Evolutionary conservation across 257 asterid species (phyloP), one percentile per base, ranked within the genome.

Genomic region (Gynochthodes officinalis): DNA sequence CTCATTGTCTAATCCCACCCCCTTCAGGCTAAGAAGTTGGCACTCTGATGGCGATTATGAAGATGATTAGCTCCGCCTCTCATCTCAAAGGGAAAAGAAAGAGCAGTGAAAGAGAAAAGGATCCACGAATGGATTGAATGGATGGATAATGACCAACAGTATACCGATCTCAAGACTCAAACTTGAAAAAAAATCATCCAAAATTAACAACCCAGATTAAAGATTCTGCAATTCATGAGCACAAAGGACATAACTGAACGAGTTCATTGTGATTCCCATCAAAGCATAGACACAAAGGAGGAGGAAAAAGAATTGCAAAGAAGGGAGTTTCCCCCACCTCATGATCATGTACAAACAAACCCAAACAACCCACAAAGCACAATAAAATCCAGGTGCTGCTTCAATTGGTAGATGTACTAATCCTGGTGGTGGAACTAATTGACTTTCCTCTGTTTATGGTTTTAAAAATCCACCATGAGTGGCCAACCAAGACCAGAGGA

Each of bases 311-410:
- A 59, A 19, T 28, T 5, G 27, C 7, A 64, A 73, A 19, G 53
- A 9, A 32, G 73, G 60, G 57, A 10, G 18, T 43, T 42, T 35
- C 35, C 62, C 81, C 48, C 76, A 78, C 82, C 82, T 78, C 82
- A 78, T 78, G 73, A 69, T 78, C 79, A 69, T 75, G 42, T 40
- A 57, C 42, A 50, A 18, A 28, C 23, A 15, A 32, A 60, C 12
- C n/a, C 19, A 19, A 33, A 32, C 25, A 60, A 42, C 44, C 39
- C 46, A 12, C 64, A 58, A 46, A 49, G 37, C 39, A 52, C 50
- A 32, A 73, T 30, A 54, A 21, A 62, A 63, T 74, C 65, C 67
- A 55, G 73, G 62, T 52, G 39, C 66, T 55, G 66, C 60, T 28
- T 19, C 46, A 18, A 55, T 64, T 27, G 65, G 63, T 69, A 18